Base-by-base conservation (phyloP, 345 rosid species). In the Abelmoschus esculentus region DNA sequence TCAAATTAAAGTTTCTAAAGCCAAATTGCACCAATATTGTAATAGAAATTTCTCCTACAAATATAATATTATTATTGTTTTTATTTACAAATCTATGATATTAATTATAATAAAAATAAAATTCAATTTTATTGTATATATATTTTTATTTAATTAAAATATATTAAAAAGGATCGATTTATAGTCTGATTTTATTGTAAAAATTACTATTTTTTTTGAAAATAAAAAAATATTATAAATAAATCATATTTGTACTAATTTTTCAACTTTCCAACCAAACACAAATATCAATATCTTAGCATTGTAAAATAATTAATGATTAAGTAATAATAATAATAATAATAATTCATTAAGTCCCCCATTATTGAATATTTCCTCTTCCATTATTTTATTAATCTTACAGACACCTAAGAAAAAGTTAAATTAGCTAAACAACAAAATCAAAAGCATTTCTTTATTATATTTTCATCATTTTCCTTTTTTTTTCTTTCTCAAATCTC, bases 1-100 rank as follows among this genome's bases (percentile, higher is more conserved):
- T 70, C 80, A 78, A 80, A 85, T 87, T 84, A 86, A 86, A 85
- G 74, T 86, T 74, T n/a, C n/a, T n/a, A n/a, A n/a, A n/a, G n/a
- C n/a, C n/a, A n/a, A n/a, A n/a, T n/a, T n/a, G n/a, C n/a, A n/a
- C n/a, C n/a, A n/a, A n/a, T n/a, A n/a, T n/a, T n/a, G n/a, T n/a
- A n/a, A n/a, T n/a, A n/a, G n/a, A n/a, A n/a, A n/a, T n/a, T n/a
- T n/a, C n/a, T n/a, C n/a, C n/a, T n/a, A n/a, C n/a, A 22, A 22
- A 22, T 22, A 22, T 22, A 22, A 22, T 22, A 22, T 22, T 22
- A 22, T 22, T 22, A 22, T 22, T 22, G 26, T 22, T 22, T 22
- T 22, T 22, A 22, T 22, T 22, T 22, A 0, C 1, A 22, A 22
- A 22, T 22, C 26, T 22, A 22, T 22, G 1, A 22, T 22, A 22